Conservation (phyloP, 148 eudicot species). For the Heliamphora exappendiculata region DNA sequence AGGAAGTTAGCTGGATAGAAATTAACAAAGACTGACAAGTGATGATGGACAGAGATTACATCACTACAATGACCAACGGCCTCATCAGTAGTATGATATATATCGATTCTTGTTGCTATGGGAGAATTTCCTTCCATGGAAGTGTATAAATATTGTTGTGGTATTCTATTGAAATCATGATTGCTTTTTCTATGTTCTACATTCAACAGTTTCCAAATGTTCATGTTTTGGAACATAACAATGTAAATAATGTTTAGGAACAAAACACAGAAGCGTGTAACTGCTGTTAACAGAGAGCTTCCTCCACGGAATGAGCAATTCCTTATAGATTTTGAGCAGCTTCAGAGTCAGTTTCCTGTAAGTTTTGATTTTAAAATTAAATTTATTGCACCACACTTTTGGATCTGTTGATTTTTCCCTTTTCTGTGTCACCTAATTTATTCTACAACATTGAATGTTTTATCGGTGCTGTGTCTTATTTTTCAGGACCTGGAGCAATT, state of each 20-base stretch:
- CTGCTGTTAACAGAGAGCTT: conserved; percentile 73
- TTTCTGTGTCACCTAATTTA: neutral
- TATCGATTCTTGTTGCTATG: neutral
- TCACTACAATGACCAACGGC: neutral
- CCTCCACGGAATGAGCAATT: conserved; percentile 93
- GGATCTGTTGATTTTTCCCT: neutral
- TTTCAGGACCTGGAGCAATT: conserved; percentile 88
- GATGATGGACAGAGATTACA: neutral
- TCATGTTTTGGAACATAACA: conserved; percentile 12
- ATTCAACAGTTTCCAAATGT: neutral
- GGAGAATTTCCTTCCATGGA: neutral
- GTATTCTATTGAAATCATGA: neutral
- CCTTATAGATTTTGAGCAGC: conserved; percentile 76
- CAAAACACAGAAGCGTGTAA: conserved; percentile 87
- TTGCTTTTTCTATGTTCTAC: conserved; percentile 1
- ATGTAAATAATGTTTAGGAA: conserved; percentile 48
- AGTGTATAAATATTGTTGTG: neutral
- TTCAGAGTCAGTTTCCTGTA: conserved; percentile 73
- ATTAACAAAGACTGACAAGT: neutral
- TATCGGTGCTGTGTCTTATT: neutral
- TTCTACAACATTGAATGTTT: neutral
- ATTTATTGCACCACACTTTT: neutral
- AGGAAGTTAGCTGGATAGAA: neutral
- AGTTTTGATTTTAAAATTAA: conserved; percentile 20
- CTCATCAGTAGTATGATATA: neutral